A percentile compares a stretch with the other conserved stretches of the same genome.
These are phyloP conservation scores for Gorgonomyces haynaldii DNA, from an alignment of 192 early-diverging fungal genomes.

Conservation along the genomic window DNA sequence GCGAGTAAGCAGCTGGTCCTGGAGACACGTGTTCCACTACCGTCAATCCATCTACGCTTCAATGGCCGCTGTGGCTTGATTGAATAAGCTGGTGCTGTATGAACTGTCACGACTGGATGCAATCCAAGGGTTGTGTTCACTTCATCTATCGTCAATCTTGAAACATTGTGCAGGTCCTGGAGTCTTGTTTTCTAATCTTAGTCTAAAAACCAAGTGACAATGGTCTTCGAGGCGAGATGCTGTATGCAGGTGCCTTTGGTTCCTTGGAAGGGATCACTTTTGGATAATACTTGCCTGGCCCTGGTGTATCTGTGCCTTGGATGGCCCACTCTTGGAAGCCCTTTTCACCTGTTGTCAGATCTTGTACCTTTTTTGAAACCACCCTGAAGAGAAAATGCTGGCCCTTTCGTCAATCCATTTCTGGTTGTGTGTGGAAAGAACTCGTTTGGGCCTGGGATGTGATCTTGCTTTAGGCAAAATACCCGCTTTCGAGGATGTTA, in stretches of 20 bases:
- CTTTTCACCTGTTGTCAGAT: slow-evolving; percentile 6
- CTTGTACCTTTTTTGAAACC: slow-evolving; percentile 28
- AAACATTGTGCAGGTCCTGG: slow-evolving; percentile 42
- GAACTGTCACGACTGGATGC: slow-evolving; percentile 38
- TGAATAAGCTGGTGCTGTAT: slow-evolving; percentile 36
- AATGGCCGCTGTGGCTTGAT: slow-evolving; percentile 41
- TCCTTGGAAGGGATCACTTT: slow-evolving; percentile 35
- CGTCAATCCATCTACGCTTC: slow-evolving; percentile 19
- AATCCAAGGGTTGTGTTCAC: slow-evolving; percentile 38
- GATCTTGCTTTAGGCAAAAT: neutral
- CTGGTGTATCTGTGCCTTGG: slow-evolving; percentile 33
- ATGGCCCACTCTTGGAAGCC: slow-evolving; percentile 8
- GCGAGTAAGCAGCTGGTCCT: slow-evolving; percentile 40
- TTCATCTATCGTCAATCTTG: slow-evolving; percentile 12
- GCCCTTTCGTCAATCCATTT: slow-evolving; percentile 38
- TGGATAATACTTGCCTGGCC: slow-evolving; percentile 48
- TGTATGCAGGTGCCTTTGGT: slow-evolving; percentile 45
- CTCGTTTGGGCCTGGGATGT: slow-evolving; percentile 38
- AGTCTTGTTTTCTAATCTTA: slow-evolving; percentile 22
- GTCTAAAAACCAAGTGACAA: slow-evolving; percentile 3
- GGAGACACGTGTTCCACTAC: slow-evolving; percentile 42
- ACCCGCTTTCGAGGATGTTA: slow-evolving; percentile 3
- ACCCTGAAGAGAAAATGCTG: slow-evolving; percentile 41
- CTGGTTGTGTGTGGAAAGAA: slow-evolving; percentile 48
- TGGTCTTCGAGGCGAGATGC: slow-evolving; percentile 35